Evolutionary conservation across 306 rosid genomes (phyloP), one percentile per base, ranked within the genome.

Genomic region (Vicia faba): DNA sequence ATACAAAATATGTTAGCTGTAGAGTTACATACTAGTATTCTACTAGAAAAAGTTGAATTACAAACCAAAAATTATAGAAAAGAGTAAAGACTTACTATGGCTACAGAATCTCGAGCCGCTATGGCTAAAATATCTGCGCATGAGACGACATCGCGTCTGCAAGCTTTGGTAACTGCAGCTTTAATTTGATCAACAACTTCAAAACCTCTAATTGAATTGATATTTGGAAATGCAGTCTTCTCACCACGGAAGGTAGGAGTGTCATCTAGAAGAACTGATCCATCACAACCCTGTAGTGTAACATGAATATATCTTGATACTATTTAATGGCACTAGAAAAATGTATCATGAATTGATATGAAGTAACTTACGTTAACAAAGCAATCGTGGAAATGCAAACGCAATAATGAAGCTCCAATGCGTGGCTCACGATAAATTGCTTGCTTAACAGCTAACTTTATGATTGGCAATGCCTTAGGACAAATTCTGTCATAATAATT

Each of bases 41-140:
- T 4, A 9, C 8, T 20, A 20, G 2, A 1, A 20, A 20, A 20
- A 20, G 23, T 20, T 20, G 23, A 20, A 20, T 10, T 1, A 54
- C 0, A 8, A 4, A 25, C 1, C 8, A 25, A 50, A 54, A 53
- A 23, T 2, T 18, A 1, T 18, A 5, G 4, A 28, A n/a, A n/a
- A n/a, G n/a, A n/a, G n/a, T n/a, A 23, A 53, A 53, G 0, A 53
- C 85, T 77, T 48, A 78, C 83, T 2, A 79, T 41, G 26, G 62
- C 67, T 3, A 82, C 79, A n/a, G 86, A 78, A 44, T 82, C 86
- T 20, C 86, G 73, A 61, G 86, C 86, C 13, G 86, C 79, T 0
- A 75, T 56, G 4, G 83, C 80, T 41, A 82, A 75, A 54, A 78
- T 75, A 63, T 82, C 86, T 1, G 83, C 86, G 44, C 86, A 82